Conservation (phyloP, 176 grass and related monocot species). For the Triticum turgidum region DNA sequence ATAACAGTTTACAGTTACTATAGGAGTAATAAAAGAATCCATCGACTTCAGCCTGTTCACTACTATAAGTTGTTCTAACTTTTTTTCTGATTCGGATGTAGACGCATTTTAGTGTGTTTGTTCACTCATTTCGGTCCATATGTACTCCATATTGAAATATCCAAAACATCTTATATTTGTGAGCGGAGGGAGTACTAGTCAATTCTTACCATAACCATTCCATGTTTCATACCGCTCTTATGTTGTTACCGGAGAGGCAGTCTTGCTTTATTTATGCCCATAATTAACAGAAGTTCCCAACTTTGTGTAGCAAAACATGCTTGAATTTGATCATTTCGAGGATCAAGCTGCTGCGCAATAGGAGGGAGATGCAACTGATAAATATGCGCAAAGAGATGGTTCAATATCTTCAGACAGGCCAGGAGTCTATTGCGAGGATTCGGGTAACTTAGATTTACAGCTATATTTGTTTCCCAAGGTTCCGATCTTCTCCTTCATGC, state of each 20-base stretch:
- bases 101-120: too few species aligned
- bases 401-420: conserved; percentile 90
- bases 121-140: too few species aligned
- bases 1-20: not conserved
- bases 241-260: not conserved
- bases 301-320: conserved; percentile 83
- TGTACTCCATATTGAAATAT: too few species aligned
- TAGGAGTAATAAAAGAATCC: not conserved
- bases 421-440: conserved; percentile 89
- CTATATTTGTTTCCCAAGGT: not conserved
- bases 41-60: not conserved
- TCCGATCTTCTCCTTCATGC: not conserved
- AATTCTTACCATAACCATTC: not conserved
- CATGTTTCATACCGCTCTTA: not conserved
- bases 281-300: not conserved
- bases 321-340: conserved; percentile 94
- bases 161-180: too few species aligned
- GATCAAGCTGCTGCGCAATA: conserved; percentile 97
- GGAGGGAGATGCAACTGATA: conserved; percentile 83
- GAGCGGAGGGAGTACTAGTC: not conserved
- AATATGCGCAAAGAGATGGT: conserved; percentile 92
- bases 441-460: conserved; percentile 51
- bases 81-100: too few species aligned
- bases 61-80: too few species aligned
- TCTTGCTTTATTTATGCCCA: not conserved